Percentiles rank a stretch among this genome's conserved stretches.
phyloP scores from a whole-genome alignment of 768 basidiomycete genomes.

The Collybia sordida region DNA sequence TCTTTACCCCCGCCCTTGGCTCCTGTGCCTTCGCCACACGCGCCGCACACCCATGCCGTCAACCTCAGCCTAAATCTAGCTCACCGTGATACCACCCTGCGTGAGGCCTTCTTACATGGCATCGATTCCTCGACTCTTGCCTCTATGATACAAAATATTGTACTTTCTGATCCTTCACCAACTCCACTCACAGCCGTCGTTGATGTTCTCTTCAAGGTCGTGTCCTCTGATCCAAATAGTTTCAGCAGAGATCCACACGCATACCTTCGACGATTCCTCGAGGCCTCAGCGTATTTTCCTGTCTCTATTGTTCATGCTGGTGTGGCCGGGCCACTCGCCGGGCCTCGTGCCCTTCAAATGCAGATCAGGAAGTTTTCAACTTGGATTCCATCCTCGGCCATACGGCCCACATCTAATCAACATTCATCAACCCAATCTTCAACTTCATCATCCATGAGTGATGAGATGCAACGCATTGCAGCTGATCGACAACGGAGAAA shows the following conservation, averaged over 20 bases:
- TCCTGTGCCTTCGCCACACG: conserved; percentile 17
- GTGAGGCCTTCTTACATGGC: conserved; percentile 48
- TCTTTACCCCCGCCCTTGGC: conserved; percentile 22
- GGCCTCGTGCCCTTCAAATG: conserved; percentile 57
- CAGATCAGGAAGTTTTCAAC: conserved; percentile 56
- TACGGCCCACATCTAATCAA: conserved; percentile 6
- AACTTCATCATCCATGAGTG: conserved; percentile 27
- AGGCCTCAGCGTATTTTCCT: conserved; percentile 53
- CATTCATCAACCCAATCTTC: conserved; percentile 12
- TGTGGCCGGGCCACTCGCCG: conserved; percentile 52
- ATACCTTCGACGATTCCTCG: conserved; percentile 50
- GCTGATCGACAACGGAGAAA: conserved; percentile 58
- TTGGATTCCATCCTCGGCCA: conserved; percentile 41
- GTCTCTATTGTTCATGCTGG: conserved; percentile 50
- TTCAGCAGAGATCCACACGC: conserved; percentile 36
- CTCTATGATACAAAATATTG: conserved; percentile 52
- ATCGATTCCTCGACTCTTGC: conserved; percentile 50
- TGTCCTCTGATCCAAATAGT: conserved; percentile 34
- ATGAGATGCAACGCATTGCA: conserved; percentile 65
- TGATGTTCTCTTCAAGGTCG: conserved; percentile 55
- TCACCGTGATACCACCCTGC: conserved; percentile 34
- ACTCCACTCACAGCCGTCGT: conserved; percentile 52
- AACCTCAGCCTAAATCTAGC: conserved; percentile 20
- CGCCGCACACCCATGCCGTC: not conserved
- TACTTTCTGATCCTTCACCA: conserved; percentile 45